These are phyloP conservation scores for Tetracentron sinense DNA, from an alignment of 164 flowering plant species.

Conservation along the genomic window DNA sequence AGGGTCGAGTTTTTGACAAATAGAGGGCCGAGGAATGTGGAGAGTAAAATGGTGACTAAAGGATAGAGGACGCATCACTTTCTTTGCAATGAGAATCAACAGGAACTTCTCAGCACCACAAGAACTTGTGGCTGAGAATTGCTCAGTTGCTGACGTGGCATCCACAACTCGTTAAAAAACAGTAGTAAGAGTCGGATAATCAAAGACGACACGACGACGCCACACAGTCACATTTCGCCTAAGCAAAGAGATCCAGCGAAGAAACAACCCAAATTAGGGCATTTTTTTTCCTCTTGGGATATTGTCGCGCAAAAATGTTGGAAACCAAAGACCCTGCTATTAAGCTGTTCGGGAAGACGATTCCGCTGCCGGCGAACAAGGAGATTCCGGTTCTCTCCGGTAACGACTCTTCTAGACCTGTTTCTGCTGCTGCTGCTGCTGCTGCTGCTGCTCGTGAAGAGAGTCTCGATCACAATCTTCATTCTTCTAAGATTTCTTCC, in stretches of 20 bases:
- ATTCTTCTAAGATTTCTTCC: neutral
- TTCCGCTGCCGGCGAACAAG: no score
- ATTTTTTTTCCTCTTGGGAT: no score
- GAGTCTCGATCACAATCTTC: slow-evolving; percentile 1
- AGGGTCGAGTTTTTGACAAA: no score
- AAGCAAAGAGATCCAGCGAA: no score
- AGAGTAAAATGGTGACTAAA: slow-evolving; percentile 8
- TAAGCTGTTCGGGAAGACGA: slow-evolving; percentile 52
- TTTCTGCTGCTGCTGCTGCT: no score
- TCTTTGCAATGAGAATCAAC: slow-evolving; percentile 1
- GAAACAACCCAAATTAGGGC: no score
- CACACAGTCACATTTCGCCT: neutral
- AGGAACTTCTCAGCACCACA: slow-evolving; percentile 10
- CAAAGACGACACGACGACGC: slow-evolving; percentile 20
- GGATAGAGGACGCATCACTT: slow-evolving; percentile 11
- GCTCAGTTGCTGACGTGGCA: slow-evolving; percentile 12
- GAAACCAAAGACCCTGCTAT: slow-evolving; percentile 40
- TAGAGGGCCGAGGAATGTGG: neutral
- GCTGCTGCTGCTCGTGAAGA: no score
- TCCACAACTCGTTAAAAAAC: slow-evolving; percentile 8
- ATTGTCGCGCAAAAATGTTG: no score
- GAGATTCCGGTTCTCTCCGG: no score
- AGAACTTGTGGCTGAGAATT: slow-evolving; percentile 25
- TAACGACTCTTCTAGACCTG: slow-evolving; percentile 8
- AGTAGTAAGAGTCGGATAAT: no score